Base-by-base conservation (phyloP, 2,329 filamentous ascomycete species). In the Parastagonospora nodorum region DNA sequence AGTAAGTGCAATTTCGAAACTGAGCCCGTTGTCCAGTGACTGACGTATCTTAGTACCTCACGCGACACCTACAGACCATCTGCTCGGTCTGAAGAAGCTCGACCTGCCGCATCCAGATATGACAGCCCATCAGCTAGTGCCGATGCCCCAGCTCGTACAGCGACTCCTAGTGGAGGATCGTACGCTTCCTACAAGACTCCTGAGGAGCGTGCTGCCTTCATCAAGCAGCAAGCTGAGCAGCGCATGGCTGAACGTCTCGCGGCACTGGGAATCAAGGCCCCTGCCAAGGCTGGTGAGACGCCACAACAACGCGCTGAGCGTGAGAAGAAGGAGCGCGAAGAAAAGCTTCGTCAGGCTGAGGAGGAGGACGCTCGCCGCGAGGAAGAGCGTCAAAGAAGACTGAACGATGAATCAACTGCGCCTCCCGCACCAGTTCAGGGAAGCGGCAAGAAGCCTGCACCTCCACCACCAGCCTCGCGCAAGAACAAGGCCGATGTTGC, bases 161-260 rank as follows among this genome's bases (percentile, higher is more conserved):
- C 81, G 12, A 65, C 78, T 12, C 68, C 78, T 28, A 75, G 84
- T 28, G 84, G 86, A 2, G 84, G 85, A 1, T 88, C 88, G 1
- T 95, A 96, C 69, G 83, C 90, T 2, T 84, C 90, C 4, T 95
- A 94, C 72, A 90, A 89, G 75, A 96, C 92, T 0, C 88, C 92
- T 0, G 92, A 97, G 74, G 93, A 99, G 67, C 86, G 94, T 48
- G 92, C 95, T 31, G 92, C 93, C 5, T 96, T 95, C 67, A 97
- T 97, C 69, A 96, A 95, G 72, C 92, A 97, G 73, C 93, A 97
- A 72, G 95, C 94, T 8, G 92, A 97, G 73, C 90, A 93, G 70
- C 90, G 93, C 52, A 97, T 99, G 88, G 93, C 94, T 31, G 94
- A 97, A 74, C 88, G 94, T 53, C 84, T 99, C 66, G 94, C 94